phyloP scores from a whole-genome alignment of 495 filamentous ascomycete genomes.

The Aspergillus mulundensis region DNA sequence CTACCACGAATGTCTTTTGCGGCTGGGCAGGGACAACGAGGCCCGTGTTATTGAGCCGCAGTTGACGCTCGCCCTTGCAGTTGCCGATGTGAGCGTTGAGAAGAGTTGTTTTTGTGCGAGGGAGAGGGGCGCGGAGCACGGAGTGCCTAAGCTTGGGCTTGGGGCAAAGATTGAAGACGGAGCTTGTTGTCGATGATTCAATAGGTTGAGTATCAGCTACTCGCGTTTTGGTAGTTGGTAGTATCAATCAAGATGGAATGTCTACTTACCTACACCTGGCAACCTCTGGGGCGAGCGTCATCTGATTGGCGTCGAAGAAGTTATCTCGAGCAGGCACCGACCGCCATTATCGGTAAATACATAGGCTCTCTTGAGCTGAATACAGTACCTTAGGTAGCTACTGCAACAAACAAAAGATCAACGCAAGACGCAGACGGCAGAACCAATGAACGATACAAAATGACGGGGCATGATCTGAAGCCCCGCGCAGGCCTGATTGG shows the following conservation, averaged over 20 bases:
- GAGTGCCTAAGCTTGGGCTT: background rate
- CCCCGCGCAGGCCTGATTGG: background rate
- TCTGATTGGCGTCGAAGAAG: too few relatives aligned
- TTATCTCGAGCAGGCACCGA: too few relatives aligned
- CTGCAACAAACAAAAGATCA: too few relatives aligned
- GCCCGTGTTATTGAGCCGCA: conserved; percentile 45
- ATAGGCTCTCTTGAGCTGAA: too few relatives aligned
- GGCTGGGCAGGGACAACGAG: conserved; percentile 44
- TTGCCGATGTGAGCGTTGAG: conserved; percentile 55
- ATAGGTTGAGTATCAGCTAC: background rate
- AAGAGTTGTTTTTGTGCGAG: conserved; percentile 57
- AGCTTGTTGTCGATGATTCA: background rate
- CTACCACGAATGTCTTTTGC: conserved; percentile 54
- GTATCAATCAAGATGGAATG: background rate
- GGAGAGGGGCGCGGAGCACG: background rate
- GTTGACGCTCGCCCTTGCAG: conserved; percentile 45
- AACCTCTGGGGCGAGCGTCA: too few relatives aligned
- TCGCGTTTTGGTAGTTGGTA: too few relatives aligned
- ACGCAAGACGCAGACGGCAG: too few relatives aligned
- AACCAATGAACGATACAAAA: too few relatives aligned
- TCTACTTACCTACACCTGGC: too few relatives aligned
- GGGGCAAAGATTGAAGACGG: background rate
- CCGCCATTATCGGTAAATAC: too few relatives aligned
- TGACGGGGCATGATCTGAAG: too few relatives aligned
- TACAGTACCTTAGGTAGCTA: too few relatives aligned